phyloP scores from a whole-genome alignment of 139 green algal genomes.

The Chlamydomonas eustigma region DNA sequence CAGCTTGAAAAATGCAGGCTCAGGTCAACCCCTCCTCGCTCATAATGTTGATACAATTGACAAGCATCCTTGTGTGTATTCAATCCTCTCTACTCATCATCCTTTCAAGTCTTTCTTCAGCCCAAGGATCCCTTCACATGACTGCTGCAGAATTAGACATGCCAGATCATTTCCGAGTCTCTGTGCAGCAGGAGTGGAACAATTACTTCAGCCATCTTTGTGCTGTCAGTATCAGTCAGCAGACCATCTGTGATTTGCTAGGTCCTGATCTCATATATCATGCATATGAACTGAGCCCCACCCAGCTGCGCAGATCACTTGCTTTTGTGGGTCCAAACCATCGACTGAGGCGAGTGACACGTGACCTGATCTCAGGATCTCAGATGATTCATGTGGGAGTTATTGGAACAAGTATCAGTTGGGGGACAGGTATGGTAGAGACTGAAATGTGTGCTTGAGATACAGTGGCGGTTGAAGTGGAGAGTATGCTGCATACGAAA shows the following conservation, averaged over 20 bases:
- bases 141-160: no score
- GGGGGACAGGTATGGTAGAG: conserved; percentile 21
- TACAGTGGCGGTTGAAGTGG: no score
- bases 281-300: conserved; percentile 14
- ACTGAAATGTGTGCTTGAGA: no score
- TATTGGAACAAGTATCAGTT: conserved; percentile 38
- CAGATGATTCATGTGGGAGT: conserved; percentile 20
- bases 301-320: conserved; percentile 24
- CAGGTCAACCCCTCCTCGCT: no score
- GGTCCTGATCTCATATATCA: conserved; percentile 9
- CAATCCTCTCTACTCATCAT: no score
- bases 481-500: no score
- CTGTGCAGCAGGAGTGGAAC: neutral
- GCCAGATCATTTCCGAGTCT: neutral
- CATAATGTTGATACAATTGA: no score
- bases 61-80: no score
- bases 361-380: conserved; percentile 12
- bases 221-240: neutral
- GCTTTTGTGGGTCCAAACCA: conserved; percentile 19
- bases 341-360: conserved; percentile 20
- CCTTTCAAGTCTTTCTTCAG: no score
- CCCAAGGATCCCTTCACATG: no score
- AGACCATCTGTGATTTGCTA: neutral
- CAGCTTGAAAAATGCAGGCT: no score
- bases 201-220: neutral